Evolutionary conservation across 768 basidiomycete genomes (phyloP).

Genomic region (Leucosporidium yakuticum): DNA sequence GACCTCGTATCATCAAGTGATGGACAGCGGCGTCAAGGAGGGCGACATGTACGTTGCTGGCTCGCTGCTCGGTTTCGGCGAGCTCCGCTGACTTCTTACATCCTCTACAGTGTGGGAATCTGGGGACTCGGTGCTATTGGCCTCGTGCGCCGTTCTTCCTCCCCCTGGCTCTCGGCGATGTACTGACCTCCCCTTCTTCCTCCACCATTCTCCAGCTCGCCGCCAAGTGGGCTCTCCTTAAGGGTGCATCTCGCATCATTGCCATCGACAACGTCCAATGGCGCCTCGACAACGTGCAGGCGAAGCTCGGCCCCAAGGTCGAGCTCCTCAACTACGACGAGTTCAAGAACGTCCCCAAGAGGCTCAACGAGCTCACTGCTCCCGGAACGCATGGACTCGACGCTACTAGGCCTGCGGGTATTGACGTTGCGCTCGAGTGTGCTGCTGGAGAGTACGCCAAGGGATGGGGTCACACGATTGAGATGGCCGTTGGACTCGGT

Average conservation of each 20-base stretch:
- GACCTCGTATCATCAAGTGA: constrained; percentile 67
- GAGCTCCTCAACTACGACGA: constrained; percentile 59
- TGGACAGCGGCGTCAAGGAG: constrained; percentile 65
- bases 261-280: constrained; percentile 60
- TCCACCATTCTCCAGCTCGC: constrained; percentile 49
- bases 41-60: constrained; percentile 50
- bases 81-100: too few species aligned
- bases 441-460: constrained; percentile 40
- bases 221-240: constrained; percentile 58
- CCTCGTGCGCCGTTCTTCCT: not conserved
- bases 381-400: constrained; percentile 4
- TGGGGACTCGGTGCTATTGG: constrained; percentile 32
- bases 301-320: constrained; percentile 43
- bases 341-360: constrained; percentile 51
- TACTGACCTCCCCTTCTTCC: not conserved
- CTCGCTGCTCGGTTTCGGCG: constrained; percentile 63
- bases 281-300: constrained; percentile 57
- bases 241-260: constrained; percentile 60
- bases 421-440: constrained; percentile 61
- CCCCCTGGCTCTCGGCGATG: not conserved
- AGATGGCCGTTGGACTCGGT: constrained; percentile 43
- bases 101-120: constrained; percentile 25
- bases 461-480: constrained; percentile 43
- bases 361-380: constrained; percentile 52
- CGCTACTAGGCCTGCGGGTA: constrained; percentile 52